Evolutionary conservation across 2,329 filamentous ascomycete species (phyloP).

Genomic region (Scolecobasidium constrictum): DNA sequence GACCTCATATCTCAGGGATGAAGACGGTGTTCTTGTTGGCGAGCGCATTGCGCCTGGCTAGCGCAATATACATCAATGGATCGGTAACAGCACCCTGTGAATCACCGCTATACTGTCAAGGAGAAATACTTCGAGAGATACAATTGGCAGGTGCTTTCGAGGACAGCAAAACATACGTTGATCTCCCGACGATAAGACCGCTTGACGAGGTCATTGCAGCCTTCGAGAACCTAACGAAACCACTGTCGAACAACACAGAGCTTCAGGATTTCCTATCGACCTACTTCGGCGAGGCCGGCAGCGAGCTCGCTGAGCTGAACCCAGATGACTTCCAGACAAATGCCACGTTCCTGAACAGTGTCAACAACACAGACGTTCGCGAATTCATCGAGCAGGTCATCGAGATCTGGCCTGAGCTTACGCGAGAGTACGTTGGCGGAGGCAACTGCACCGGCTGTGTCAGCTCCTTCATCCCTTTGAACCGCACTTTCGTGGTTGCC

Average conservation of each 20-base stretch:
- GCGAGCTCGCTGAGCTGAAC: constrained; percentile 48
- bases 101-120: too few species aligned
- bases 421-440: constrained; percentile 45
- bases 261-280: constrained; percentile 50
- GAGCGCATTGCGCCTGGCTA: too few species aligned
- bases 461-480: constrained; percentile 54
- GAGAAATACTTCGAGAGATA: constrained; percentile 50
- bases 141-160: constrained; percentile 52
- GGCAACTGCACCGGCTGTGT: constrained; percentile 48
- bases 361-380: constrained; percentile 47
- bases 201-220: constrained; percentile 50
- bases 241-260: constrained; percentile 51
- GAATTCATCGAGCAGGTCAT: constrained; percentile 55
- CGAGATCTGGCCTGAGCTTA: constrained; percentile 58
- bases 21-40: too few species aligned
- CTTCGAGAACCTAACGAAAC: constrained; percentile 48
- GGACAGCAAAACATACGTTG: constrained; percentile 63
- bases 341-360: constrained; percentile 44
- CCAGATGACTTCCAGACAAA: constrained; percentile 42
- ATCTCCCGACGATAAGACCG: constrained; percentile 48
- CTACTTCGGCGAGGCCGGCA: constrained; percentile 53
- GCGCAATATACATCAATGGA: too few species aligned
- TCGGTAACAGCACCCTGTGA: too few species aligned
- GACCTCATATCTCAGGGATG: too few species aligned
- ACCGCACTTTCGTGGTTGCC: constrained; percentile 58